A percentile compares a stretch with the other conserved stretches of the same genome.
Evolutionary conservation across 345 rosid genomes (phyloP).

Genomic region (Acer yangbiense): DNA sequence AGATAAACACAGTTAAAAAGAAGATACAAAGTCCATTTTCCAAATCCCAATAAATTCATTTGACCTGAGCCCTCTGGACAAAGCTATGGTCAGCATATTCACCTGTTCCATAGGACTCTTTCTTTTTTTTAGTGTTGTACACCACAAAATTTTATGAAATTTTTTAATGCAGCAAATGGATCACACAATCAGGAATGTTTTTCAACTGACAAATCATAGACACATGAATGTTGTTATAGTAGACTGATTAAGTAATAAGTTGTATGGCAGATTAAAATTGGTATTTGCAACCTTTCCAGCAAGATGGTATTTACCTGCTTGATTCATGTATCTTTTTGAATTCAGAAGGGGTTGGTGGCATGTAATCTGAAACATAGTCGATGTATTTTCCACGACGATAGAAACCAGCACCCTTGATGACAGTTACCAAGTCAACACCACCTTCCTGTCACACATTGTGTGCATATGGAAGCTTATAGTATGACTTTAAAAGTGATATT

Average conservation of each 20-base stretch:
- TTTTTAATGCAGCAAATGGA: too few relatives aligned
- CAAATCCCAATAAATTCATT: background rate
- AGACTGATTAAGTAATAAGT: too few relatives aligned
- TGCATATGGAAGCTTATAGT: background rate
- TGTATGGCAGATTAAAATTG: too few relatives aligned
- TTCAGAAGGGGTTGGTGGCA: slow-evolving; percentile 64
- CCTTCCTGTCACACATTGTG: slow-evolving; percentile 55
- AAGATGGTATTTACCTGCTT: slow-evolving; percentile 24
- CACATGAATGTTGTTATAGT: too few relatives aligned
- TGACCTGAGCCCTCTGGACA: too few relatives aligned
- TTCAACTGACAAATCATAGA: too few relatives aligned
- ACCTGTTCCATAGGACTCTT: too few relatives aligned
- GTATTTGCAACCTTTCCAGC: background rate
- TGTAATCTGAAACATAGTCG: slow-evolving; percentile 55
- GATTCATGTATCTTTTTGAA: slow-evolving; percentile 29
- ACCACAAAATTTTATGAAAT: too few relatives aligned
- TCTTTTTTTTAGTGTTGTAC: too few relatives aligned
- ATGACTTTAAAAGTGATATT: background rate
- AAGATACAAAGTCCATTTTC: background rate
- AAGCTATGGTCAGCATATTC: too few relatives aligned
- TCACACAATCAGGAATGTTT: too few relatives aligned
- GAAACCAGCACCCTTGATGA: slow-evolving; percentile 60
- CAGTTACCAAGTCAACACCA: slow-evolving; percentile 54
- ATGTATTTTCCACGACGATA: slow-evolving; percentile 59
- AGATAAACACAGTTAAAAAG: background rate